phyloP scores from a whole-genome alignment of 768 basidiomycete genomes.

The Phanerodontia chrysosporium region DNA sequence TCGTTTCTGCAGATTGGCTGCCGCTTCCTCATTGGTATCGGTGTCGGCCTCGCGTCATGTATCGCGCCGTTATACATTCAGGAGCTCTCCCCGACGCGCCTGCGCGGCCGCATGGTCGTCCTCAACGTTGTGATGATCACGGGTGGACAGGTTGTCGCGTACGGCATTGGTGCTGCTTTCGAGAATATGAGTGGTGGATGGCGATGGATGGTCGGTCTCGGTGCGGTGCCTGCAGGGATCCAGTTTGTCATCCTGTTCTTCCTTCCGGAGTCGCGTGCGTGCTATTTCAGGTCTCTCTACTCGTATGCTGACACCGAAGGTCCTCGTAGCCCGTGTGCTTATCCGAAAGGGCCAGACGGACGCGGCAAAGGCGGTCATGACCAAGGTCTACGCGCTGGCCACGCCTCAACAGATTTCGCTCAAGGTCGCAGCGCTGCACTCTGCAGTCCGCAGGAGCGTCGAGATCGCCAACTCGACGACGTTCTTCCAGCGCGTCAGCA shows the following conservation, averaged over 20 bases:
- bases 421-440: conserved; percentile 51
- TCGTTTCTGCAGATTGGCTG: conserved; percentile 48
- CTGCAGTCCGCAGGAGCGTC: conserved; percentile 57
- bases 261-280: conserved; percentile 76
- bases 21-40: conserved; percentile 70
- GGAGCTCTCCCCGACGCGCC: conserved; percentile 71
- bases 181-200: conserved; percentile 58
- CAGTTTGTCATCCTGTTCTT: conserved; percentile 59
- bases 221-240: conserved; percentile 61
- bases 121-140: conserved; percentile 84
- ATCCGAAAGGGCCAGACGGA: conserved; percentile 50
- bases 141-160: conserved; percentile 74
- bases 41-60: conserved; percentile 73
- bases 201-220: conserved; percentile 83
- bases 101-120: conserved; percentile 75
- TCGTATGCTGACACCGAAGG: neutral
- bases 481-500: conserved; percentile 48
- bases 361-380: conserved; percentile 50
- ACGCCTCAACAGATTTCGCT: conserved; percentile 59
- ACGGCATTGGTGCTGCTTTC: conserved; percentile 62
- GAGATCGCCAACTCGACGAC: conserved; percentile 61
- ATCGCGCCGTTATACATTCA: conserved; percentile 82
- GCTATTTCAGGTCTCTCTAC: neutral
- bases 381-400: conserved; percentile 67
- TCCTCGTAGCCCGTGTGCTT: conserved; percentile 52